Evolutionary conservation across 176 grass and related monocot genomes (phyloP).

Genomic region (Zea mays): DNA sequence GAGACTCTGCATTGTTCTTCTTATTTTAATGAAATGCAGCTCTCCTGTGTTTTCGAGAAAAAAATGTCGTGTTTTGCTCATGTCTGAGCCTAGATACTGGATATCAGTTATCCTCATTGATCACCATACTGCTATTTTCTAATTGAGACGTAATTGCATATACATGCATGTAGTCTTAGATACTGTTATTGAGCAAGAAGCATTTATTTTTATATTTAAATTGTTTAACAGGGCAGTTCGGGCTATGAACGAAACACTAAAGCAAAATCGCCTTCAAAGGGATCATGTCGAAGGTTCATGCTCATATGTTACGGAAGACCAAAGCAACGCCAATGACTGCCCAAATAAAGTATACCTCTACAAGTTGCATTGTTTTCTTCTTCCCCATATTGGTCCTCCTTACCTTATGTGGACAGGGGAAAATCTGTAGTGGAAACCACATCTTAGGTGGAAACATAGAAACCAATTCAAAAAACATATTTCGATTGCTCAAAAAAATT

Average conservation of each 20-base stretch:
- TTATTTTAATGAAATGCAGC: too few species aligned
- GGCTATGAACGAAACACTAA: conserved; percentile 98
- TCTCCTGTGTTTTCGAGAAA: too few species aligned
- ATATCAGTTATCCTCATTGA: conserved; percentile 21
- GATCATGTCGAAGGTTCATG: conserved; percentile 75
- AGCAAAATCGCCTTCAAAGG: conserved; percentile 90
- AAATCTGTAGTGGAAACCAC: not conserved
- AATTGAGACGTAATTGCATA: not conserved
- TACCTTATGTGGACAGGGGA: conserved; percentile 2
- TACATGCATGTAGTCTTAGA: conserved; percentile 14
- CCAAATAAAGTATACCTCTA: conserved; percentile 55
- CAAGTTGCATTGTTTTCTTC: conserved; percentile 5
- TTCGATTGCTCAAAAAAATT: not conserved
- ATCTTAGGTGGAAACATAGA: conserved; percentile 2
- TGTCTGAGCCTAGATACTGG: conserved; percentile 23
- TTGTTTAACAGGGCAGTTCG: conserved; percentile 80
- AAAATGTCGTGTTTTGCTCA: not conserved
- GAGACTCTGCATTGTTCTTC: too few species aligned
- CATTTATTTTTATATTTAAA: conserved; percentile 43
- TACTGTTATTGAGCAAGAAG: conserved; percentile 18
- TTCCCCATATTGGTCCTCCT: conserved; percentile 29
- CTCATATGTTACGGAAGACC: conserved; percentile 52
- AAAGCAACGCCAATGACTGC: conserved; percentile 54
- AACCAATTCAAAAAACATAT: not conserved
- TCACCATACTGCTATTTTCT: conserved; percentile 4